Percentiles rank a stretch among this genome's conserved stretches.
phyloP scores from a whole-genome alignment of 495 filamentous ascomycete species.

The Elasticomyces elasticus region DNA sequence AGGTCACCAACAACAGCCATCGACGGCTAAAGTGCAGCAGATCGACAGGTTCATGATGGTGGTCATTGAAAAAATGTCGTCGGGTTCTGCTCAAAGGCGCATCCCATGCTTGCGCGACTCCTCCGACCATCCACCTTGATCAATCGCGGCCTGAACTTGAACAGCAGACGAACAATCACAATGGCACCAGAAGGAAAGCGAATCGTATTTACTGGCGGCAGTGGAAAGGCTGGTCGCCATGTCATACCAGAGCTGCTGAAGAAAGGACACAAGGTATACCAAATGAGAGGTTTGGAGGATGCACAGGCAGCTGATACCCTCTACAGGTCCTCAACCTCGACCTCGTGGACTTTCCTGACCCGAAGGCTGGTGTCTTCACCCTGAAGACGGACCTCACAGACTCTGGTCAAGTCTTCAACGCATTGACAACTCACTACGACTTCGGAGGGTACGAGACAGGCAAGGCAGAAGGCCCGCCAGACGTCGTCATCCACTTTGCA shows the following conservation, averaged over 20 bases:
- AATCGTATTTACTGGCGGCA: constrained; percentile 49
- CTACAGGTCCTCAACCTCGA: constrained; percentile 47
- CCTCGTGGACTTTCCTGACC: constrained; percentile 35
- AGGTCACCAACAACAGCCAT: constrained; percentile 4
- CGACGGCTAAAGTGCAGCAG: no score
- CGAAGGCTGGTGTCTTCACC: constrained; percentile 43
- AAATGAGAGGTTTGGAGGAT: background rate
- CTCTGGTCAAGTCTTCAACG: constrained; percentile 50
- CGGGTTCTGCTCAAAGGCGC: background rate
- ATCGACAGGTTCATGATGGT: background rate
- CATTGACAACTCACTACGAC: constrained; percentile 47
- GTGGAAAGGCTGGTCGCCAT: constrained; percentile 51
- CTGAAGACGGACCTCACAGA: constrained; percentile 49
- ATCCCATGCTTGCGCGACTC: background rate
- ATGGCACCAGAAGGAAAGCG: constrained; percentile 30
- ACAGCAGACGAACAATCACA: constrained; percentile 3
- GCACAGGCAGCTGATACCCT: background rate
- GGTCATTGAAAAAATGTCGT: background rate
- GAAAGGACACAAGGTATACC: constrained; percentile 35
- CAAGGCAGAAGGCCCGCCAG: constrained; percentile 36
- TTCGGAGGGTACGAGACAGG: constrained; percentile 39
- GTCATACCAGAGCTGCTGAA: constrained; percentile 45
- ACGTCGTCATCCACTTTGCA: constrained; percentile 54
- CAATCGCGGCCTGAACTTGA: background rate
- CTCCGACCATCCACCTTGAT: constrained; percentile 1